Evolutionary conservation across 306 rosid genomes (phyloP), one percentile per base, ranked within the genome.

Genomic region (Prunus persica): DNA sequence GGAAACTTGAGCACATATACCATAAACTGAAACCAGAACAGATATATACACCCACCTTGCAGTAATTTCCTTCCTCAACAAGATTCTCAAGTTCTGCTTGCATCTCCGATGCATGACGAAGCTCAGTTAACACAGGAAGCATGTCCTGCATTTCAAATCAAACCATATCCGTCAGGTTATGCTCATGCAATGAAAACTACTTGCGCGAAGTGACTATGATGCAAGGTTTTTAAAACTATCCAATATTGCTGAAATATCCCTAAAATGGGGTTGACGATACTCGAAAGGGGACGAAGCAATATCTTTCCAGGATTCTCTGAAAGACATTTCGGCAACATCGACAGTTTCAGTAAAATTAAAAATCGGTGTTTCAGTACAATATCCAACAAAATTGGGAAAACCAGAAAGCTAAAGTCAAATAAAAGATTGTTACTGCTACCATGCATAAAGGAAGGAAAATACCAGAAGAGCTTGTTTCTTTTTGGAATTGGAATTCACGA

Each of bases 401-500:
- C 41, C 65, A 78, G 76, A 61, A 58, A 82, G 65, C 50, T 15
- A 30, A 62, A 63, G 58, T 30, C 20, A 67, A 70, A 71, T 30
- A 34, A 67, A 56, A 81, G 79, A 73, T 65, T 71, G 66, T 67
- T 64, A 61, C 30, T 47, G 75, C 57, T 62, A 69, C 67, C 14
- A 2, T 67, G 66, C 52, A 61, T 8, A 81, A 45, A 81, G 66
- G 62, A 75, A 79, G 57, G 71, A 55, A 78, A 77, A 57, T 92
- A 96, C 99, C 99, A 89, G 82, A 67, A 96, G 96, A 49, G 96
- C 92, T 71, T 87, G 97, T 72, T 96, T 96, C 93, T 87, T 93
- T 86, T 89, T 96, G 75, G 98, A 91, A 88, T 83, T 80, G 69
- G 98, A 87, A 84, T 96, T 91, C 67, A 96, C 98, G 27, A 96